Base-by-base conservation (phyloP, 2,329 filamentous ascomycete species). In the Botrytis aclada region DNA sequence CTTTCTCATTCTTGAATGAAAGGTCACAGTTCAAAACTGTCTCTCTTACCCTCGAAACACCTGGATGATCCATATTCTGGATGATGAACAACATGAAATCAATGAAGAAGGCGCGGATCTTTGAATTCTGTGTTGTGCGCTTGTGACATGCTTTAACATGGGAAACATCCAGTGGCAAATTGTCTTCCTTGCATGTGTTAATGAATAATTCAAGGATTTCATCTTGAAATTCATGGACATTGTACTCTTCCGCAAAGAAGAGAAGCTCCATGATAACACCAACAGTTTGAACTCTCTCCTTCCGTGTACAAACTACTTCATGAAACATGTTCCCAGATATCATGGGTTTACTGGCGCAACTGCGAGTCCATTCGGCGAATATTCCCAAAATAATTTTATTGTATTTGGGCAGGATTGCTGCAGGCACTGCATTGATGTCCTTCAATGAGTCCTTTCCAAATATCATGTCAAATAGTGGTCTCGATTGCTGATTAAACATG, bases 401-500 rank as follows among this genome's bases (percentile, higher is more conserved):
- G 34, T n/a, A 22, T 1, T 41, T 25, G 25, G 25, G 6, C 3
- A 62, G 9, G 5, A 4, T 29, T 62, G 60, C 60, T 41, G 60
- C 34, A 1, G 60, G 25, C 9, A 20, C 1, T 41, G 14, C 60
- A n/a, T 0, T 20, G 6, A 20, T 10, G 18, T 62, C 60, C 22
- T 29, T 10, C 37, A 62, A 62, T 16, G 34, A 62, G 18, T 2
- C 37, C 14, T 62, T 41, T 25, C 37, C 37, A 18, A 62, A 62
- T 62, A 41, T 1, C 14, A 10, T 62, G 25, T 62, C 37, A n/a
- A 41, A 12, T 10, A 41, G 3, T 12, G 14, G 7, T 62, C 25
- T 62, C 10, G 20, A 16, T 20, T 3, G 3, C 0, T 16, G 4
- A 51, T 1, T 6, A 51, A 0, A 0, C n/a, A n/a, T n/a, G n/a